A percentile compares a stretch with the other conserved stretches of the same genome.
Conservation (phyloP, 306 rosid genomes). For the Ormosia emarginata region DNA sequence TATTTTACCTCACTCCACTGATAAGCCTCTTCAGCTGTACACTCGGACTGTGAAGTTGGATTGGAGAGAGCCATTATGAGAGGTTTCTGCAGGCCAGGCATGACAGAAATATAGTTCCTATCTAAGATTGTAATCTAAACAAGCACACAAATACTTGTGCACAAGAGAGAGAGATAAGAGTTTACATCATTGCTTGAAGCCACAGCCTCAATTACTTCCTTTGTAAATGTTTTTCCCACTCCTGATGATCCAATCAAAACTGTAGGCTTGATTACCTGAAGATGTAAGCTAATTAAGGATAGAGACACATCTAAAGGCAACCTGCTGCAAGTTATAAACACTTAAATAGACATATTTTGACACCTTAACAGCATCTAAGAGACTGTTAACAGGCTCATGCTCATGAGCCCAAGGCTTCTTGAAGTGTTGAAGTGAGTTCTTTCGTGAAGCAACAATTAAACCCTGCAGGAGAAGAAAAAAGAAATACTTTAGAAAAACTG, state of each 20-base stretch:
- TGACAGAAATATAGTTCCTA: slow-evolving; percentile 4
- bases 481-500: neutral
- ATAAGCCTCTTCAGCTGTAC: slow-evolving; percentile 94
- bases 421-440: slow-evolving; percentile 81
- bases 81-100: slow-evolving; percentile 64
- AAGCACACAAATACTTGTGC: neutral
- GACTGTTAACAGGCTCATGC: slow-evolving; percentile 69
- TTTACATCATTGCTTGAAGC: slow-evolving; percentile 62
- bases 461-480: slow-evolving; percentile 51
- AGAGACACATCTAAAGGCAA: neutral
- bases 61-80: slow-evolving; percentile 89
- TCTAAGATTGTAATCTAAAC: neutral
- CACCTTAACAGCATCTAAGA: slow-evolving; percentile 81
- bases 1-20: slow-evolving; percentile 71
- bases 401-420: slow-evolving; percentile 99
- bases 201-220: slow-evolving; percentile 78
- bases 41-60: slow-evolving; percentile 90
- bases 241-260: slow-evolving; percentile 90
- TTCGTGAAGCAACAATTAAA: slow-evolving; percentile 74
- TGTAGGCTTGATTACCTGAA: slow-evolving; percentile 80
- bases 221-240: slow-evolving; percentile 75
- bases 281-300: neutral
- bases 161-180: neutral
- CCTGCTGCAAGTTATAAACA: neutral
- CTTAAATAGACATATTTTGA: neutral